Evolutionary conservation across 2,329 filamentous ascomycete genomes (phyloP).

Genomic region (Penicillium sp.): DNA sequence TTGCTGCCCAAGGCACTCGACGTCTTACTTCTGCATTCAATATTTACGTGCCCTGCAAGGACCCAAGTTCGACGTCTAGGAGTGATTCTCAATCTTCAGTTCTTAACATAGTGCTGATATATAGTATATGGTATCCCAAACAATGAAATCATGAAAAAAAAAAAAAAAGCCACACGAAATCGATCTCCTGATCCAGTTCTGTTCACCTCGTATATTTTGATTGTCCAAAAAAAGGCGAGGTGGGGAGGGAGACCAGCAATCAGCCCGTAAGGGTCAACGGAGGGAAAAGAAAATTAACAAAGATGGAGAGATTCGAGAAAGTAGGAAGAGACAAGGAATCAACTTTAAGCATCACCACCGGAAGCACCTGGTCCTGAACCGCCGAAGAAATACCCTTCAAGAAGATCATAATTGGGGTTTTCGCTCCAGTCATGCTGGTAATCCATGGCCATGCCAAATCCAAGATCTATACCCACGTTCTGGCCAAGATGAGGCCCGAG

Average conservation of each 20-base stretch:
- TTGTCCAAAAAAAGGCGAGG: constrained; percentile 7
- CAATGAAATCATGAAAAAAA: background rate
- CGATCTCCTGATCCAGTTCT: constrained; percentile 4
- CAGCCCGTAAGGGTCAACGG: background rate
- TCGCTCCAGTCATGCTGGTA: constrained; percentile 51
- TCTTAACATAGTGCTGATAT: constrained; percentile 1
- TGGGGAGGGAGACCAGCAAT: background rate
- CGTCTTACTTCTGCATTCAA: background rate
- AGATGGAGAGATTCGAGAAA: constrained; percentile 4
- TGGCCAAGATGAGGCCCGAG: constrained; percentile 32
- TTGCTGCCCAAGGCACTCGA: constrained; percentile 25
- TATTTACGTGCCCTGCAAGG: background rate
- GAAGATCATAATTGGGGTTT: constrained; percentile 49
- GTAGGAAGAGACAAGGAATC: background rate
- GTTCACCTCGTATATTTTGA: constrained; percentile 6
- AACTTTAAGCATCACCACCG: constrained; percentile 18
- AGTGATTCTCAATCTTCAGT: background rate
- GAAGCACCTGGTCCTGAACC: constrained; percentile 33
- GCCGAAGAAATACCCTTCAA: constrained; percentile 58
- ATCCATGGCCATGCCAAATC: constrained; percentile 46
- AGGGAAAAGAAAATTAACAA: background rate
- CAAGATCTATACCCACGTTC: constrained; percentile 45
- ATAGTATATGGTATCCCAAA: constrained; percentile 17
- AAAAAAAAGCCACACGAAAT: background rate
- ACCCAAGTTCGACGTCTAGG: background rate